Evolutionary conservation across 306 rosid genomes (phyloP).

Genomic region (Citrullus mucosospermus): DNA sequence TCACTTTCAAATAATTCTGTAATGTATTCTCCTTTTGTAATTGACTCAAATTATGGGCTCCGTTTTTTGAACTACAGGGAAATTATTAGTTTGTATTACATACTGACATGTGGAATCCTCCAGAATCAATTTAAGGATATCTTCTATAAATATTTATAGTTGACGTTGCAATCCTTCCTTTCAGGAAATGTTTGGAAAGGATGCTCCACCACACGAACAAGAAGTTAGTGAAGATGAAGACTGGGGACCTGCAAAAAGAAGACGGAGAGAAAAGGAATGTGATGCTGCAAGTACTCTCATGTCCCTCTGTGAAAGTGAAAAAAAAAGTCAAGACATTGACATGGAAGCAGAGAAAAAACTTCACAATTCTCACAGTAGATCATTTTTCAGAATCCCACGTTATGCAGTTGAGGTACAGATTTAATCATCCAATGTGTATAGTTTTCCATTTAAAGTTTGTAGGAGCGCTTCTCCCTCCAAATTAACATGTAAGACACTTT

Average conservation of each 20-base stretch:
- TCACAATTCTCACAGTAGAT: constrained; percentile 20
- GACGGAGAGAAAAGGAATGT: constrained; percentile 59
- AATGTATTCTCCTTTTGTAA: not conserved
- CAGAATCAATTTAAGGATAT: not conserved
- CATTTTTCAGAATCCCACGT: constrained; percentile 60
- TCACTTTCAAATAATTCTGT: not conserved
- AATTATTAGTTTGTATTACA: not conserved
- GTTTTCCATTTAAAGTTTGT: not conserved
- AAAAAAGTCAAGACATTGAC: constrained; percentile 21
- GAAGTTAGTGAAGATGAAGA: constrained; percentile 82
- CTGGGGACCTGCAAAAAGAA: constrained; percentile 80
- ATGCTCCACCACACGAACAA: constrained; percentile 44
- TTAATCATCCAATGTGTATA: not conserved
- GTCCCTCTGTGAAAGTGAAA: constrained; percentile 62
- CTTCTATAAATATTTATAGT: not conserved
- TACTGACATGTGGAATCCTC: not conserved
- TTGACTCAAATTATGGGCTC: not conserved
- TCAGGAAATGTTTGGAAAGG: constrained; percentile 93
- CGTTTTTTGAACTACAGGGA: not conserved
- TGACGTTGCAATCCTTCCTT: not conserved
- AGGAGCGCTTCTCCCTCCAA: not conserved
- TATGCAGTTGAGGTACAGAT: constrained; percentile 58
- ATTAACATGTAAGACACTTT: not conserved
- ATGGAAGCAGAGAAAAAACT: constrained; percentile 8
- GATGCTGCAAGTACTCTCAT: constrained; percentile 77